Percentiles rank a stretch among this genome's conserved stretches.
Conservation (phyloP, 768 basidiomycete genomes). For the Hysterangium stoloniferum region DNA sequence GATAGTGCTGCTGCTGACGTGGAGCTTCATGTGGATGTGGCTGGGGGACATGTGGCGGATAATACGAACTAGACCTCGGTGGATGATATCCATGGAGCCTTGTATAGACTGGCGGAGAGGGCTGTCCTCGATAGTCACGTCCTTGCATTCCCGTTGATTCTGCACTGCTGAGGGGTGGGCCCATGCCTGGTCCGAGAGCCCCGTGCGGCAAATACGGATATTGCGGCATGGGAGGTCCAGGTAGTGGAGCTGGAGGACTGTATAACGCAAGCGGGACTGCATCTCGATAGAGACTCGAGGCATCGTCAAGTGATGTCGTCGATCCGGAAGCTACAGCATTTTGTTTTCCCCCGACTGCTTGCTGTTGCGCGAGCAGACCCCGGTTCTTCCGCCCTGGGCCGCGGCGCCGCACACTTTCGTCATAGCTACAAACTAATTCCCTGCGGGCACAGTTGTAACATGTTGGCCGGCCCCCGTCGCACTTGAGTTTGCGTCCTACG, state of each 20-base stretch:
- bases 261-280: too few relatives aligned
- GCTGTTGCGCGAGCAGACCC: background rate
- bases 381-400: slow-evolving; percentile 3
- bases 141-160: background rate
- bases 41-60: background rate
- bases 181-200: background rate
- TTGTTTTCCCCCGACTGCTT: background rate
- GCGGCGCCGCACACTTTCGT: slow-evolving; percentile 7
- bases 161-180: background rate
- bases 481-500: slow-evolving; percentile 7
- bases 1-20: too few relatives aligned
- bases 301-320: background rate
- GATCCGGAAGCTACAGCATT: background rate
- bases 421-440: slow-evolving; percentile 10
- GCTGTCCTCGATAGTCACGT: background rate
- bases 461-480: background rate
- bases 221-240: background rate
- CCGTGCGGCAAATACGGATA: background rate
- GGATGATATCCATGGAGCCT: background rate
- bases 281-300: too few relatives aligned
- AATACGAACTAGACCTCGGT: background rate
- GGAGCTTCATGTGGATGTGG: background rate
- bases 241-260: background rate
- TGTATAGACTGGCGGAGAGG: background rate
- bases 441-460: slow-evolving; percentile 7